Conservation (phyloP, 1,139 yeast species). For the Trichomonascaceae sp. region DNA sequence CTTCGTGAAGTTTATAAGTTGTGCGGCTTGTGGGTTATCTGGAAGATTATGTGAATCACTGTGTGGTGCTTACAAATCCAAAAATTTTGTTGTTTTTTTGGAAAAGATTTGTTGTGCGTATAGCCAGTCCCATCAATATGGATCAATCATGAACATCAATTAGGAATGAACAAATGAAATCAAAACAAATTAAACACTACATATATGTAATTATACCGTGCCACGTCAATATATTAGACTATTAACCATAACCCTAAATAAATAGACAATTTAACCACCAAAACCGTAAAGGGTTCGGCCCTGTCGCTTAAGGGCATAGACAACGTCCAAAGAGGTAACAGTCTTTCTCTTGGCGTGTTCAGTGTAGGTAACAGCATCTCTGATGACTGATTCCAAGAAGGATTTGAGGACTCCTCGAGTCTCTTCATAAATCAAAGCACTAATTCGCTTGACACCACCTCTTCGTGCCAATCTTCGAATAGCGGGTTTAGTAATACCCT, state of each 20-base stretch:
- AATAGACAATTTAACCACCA: constrained; percentile 69
- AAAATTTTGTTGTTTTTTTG: no score
- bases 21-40: no score
- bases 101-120: no score
- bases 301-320: constrained; percentile 99
- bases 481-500: constrained; percentile 99
- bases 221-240: neutral
- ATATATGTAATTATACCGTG: neutral
- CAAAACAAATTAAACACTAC: neutral
- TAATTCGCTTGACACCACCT: constrained; percentile 99
- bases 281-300: constrained; percentile 99
- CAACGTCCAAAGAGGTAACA: constrained; percentile 97
- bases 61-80: no score
- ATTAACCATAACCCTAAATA: constrained; percentile 5
- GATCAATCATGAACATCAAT: no score
- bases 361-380: constrained; percentile 98
- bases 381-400: constrained; percentile 93
- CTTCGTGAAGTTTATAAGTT: no score
- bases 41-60: no score
- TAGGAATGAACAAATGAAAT: no score
- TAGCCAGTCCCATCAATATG: no score
- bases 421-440: constrained; percentile 97
- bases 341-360: constrained; percentile 99
- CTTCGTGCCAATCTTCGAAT: constrained; percentile 99
- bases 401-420: constrained; percentile 95